Percentiles rank a stretch among this genome's conserved stretches.
These are phyloP conservation scores for Entophlyctis luteolus DNA, from an alignment of 192 early-diverging fungal genomes.

Conservation along the genomic window DNA sequence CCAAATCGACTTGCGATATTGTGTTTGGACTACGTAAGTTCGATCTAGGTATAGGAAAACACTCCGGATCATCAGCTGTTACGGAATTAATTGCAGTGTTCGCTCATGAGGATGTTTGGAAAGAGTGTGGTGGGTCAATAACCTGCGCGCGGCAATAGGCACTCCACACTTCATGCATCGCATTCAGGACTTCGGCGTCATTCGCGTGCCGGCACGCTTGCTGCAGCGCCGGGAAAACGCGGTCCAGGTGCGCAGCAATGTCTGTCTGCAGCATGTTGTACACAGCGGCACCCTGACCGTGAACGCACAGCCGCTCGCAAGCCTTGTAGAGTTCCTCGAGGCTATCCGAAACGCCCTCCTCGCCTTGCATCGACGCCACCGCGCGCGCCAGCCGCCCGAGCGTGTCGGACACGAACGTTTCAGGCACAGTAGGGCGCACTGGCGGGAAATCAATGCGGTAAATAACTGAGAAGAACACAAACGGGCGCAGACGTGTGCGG, in stretches of 20 bases:
- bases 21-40: slow-evolving; percentile 76
- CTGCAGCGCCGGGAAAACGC: not conserved
- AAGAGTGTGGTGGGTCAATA: no score
- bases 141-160: not conserved
- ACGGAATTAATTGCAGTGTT: not conserved
- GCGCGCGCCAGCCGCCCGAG: not conserved
- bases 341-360: not conserved
- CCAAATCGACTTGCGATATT: slow-evolving; percentile 68
- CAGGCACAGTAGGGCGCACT: slow-evolving; percentile 4
- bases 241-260: not conserved
- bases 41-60: slow-evolving; percentile 92
- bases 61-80: slow-evolving; percentile 66
- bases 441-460: not conserved
- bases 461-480: not conserved
- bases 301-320: slow-evolving; percentile 5
- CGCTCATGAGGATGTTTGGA: no score
- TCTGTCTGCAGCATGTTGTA: not conserved
- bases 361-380: not conserved
- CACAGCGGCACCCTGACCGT: not conserved
- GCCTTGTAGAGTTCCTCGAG: slow-evolving; percentile 17
- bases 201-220: no score
- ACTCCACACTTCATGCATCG: not conserved
- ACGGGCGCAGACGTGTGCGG: not conserved
- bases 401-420: not conserved
- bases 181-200: not conserved